Evolutionary conservation across 2,329 filamentous ascomycete species (phyloP), one percentile per base, ranked within the genome.

Genomic region (Colletotrichum siamense): DNA sequence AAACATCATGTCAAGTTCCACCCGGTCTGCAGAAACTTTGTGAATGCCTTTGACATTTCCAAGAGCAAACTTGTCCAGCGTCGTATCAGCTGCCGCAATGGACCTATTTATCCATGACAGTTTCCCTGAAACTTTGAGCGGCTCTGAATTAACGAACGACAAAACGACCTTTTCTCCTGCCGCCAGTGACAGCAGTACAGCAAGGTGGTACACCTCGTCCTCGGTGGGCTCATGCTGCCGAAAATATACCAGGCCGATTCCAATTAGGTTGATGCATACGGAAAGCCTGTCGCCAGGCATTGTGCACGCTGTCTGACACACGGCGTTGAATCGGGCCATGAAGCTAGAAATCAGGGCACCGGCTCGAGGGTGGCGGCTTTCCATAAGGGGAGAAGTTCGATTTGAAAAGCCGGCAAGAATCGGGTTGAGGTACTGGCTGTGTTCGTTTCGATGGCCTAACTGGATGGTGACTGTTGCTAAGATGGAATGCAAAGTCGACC

Each of bases 311-410:
- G 71, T 73, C 30, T 69, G 36, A 8, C 57, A 39, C 22, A 73
- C 66, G 30, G 71, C 65, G 8, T 73, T 73, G 24, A 73, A 73
- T 5, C 66, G 65, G 16, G 65, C 71, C 65, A 73, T 69, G 30
- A 73, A 69, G 55, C 71, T 73, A 10, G 71, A 49, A 30, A 49
- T 16, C 6, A 32, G 5, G 8, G 26, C 7, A 30, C 63, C 24
- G 24, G 55, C 39, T 55, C 13, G 55, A 55, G 34, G 52, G 8
- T 55, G 55, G 16, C 26, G 22, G 36, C 28, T 63, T 13, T 73
- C 71, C 28, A 69, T 26, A 4, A 62, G 64, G 5, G 71, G 71
- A 22, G 71, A 73, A 13, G 71, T 73, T 8, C 65, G 71, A 18
- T 73, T 52, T 8, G 36, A 66, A 26, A 73, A 73, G 7, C 71